These are phyloP conservation scores for Oryza officinalis DNA, from an alignment of 176 grass and related monocot species.

Conservation along the genomic window DNA sequence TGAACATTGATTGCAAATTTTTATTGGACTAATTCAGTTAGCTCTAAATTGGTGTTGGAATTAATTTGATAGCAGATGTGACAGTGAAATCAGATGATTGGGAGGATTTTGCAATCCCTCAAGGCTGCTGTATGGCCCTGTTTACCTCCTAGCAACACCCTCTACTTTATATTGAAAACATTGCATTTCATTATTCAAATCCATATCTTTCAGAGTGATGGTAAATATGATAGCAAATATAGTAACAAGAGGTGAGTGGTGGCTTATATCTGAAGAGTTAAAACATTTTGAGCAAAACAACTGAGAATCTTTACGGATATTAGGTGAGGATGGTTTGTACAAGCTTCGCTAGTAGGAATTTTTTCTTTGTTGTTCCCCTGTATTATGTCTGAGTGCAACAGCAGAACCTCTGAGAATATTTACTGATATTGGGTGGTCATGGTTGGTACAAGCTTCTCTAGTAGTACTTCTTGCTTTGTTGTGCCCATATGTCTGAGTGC, in stretches of 20 bases:
- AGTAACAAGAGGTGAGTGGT: background rate
- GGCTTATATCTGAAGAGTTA: background rate
- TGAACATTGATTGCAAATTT: background rate
- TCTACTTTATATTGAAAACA: background rate
- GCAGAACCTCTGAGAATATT: background rate
- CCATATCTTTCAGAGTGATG: background rate
- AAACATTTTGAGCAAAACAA: background rate
- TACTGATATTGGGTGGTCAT: no score
- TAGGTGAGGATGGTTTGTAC: background rate
- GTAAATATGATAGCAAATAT: background rate
- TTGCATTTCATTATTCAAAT: background rate
- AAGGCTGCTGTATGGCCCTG: background rate
- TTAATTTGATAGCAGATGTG: background rate
- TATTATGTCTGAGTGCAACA: background rate
- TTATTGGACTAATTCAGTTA: background rate
- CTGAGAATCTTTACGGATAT: constrained; percentile 1
- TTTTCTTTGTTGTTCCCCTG: background rate
- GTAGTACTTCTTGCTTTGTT: background rate
- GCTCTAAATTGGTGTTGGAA: background rate
- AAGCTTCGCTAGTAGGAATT: background rate
- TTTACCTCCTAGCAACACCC: background rate
- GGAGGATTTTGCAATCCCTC: background rate
- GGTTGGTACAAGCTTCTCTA: no score
- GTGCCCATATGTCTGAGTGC: background rate
- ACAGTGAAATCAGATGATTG: background rate